Percentiles rank a stretch among this genome's conserved stretches.
These are phyloP conservation scores for Aphanoascus verrucosus DNA, from an alignment of 2,329 filamentous ascomycete genomes.

Conservation along the genomic window DNA sequence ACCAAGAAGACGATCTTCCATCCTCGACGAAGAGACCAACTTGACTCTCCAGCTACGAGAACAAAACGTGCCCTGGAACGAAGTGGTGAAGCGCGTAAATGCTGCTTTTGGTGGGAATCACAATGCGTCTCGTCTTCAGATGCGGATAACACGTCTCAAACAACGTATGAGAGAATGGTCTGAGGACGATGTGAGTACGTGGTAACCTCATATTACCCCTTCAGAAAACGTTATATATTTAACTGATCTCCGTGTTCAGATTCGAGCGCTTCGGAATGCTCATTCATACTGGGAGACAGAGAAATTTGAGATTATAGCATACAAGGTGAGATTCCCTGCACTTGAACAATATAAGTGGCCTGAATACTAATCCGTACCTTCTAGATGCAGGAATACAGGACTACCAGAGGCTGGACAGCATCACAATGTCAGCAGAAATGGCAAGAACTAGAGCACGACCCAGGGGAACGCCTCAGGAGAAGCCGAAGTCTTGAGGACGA, in stretches of 20 bases:
- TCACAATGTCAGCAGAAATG: conserved; percentile 27
- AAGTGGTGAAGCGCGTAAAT: conserved; percentile 29
- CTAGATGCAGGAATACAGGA: conserved; percentile 27
- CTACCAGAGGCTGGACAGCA: conserved; percentile 25
- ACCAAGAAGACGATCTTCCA: conserved; percentile 20
- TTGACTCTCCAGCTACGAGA: conserved; percentile 31
- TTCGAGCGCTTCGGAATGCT: conserved; percentile 29
- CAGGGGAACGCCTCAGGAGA: neutral
- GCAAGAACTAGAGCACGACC: conserved; percentile 12
- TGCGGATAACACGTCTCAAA: conserved; percentile 29
- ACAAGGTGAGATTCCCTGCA: conserved; percentile 25
- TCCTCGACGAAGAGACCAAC: conserved; percentile 32
- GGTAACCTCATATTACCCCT: conserved; percentile 12
- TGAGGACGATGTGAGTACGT: conserved; percentile 38
- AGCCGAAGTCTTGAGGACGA: conserved; percentile 8
- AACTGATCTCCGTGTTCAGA: conserved; percentile 19
- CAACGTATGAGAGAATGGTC: conserved; percentile 32
- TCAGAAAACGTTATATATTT: conserved; percentile 10
- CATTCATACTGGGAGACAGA: conserved; percentile 30
- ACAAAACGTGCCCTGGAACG: conserved; percentile 31
- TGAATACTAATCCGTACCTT: neutral
- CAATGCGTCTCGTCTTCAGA: conserved; percentile 33
- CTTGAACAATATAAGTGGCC: neutral
- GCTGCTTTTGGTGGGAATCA: conserved; percentile 31
- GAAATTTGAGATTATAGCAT: conserved; percentile 31